Evolutionary conservation across 2,329 filamentous ascomycete species (phyloP), one percentile per base, ranked within the genome.

Genomic region (Alternaria sp.): DNA sequence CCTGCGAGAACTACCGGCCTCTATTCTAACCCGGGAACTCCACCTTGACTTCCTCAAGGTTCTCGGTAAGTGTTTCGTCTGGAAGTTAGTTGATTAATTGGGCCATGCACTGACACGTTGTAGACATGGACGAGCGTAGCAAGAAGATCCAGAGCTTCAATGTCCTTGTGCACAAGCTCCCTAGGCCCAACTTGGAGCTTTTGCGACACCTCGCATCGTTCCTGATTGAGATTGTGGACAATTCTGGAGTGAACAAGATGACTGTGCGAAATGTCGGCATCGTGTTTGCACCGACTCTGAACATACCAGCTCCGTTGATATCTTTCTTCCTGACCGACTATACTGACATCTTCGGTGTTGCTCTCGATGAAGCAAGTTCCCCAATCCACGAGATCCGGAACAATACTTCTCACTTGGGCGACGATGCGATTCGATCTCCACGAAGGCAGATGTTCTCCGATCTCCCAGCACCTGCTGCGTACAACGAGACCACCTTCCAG

Each of bases 241-340:
- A 97, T 69, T 84, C 92, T 6, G 89, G 91, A 68, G 83, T 90
- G 62, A 99, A 99, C 82, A 98, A 97, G 83, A 99, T 99, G 95
- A 97, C 91, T 10, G 91, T 97, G 52, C 89, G 94, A 66, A 99
- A 99, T 72, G 81, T 99, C 54, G 94, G 95, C 64, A 98, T 99
- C 69, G 94, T 99, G 56, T 99, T 99, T 77, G 96, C 95, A 14
- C 95, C 95, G 0, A 98, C 95, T 0, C 84, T 99, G 53, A 98
- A 98, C 76, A 97, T 99, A 41, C 94, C 95, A 0, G 93, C 93
- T 0, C 93, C 94, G 0, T 90, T 99, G 10, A 97, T 99, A 75
- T 93, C 93, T 3, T 85, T 96, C 77, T 95, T 99, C 77, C 83
- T 99, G 57, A 93, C 95, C 64, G 93, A 98, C 71, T 97, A 92